Percentiles rank a stretch among this genome's conserved stretches.
phyloP scores from a whole-genome alignment of 1,284 basidiomycete species.

The Sanguinoderma infundibulare region DNA sequence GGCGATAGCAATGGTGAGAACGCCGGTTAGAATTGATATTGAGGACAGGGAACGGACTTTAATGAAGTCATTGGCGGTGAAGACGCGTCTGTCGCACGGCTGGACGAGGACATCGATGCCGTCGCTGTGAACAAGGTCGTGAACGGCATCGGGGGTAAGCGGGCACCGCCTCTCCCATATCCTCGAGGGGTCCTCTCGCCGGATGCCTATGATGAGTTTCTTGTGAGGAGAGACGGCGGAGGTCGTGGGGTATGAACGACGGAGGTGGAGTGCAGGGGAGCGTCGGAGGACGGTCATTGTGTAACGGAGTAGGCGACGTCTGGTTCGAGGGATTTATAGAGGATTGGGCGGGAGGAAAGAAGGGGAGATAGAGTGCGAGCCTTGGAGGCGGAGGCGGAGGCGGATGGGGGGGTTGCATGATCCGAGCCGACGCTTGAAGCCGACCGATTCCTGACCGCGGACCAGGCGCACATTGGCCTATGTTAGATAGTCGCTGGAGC shows the following conservation, averaged over 20 bases:
- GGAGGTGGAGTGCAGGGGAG: slow-evolving; percentile 24
- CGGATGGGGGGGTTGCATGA: slow-evolving; percentile 15
- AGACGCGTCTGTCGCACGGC: slow-evolving; percentile 77
- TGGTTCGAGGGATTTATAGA: background rate
- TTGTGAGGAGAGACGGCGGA: slow-evolving; percentile 12
- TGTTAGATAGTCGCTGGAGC: no score
- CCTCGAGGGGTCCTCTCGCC: slow-evolving; percentile 78
- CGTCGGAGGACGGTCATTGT: slow-evolving; percentile 33
- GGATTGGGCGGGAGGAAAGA: background rate
- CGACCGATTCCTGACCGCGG: no score
- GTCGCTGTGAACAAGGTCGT: slow-evolving; percentile 58
- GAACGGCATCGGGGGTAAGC: slow-evolving; percentile 76
- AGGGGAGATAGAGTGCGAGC: background rate
- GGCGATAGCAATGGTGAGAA: background rate
- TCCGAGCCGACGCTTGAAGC: slow-evolving; percentile 25
- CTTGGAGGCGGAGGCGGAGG: background rate
- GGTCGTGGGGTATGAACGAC: slow-evolving; percentile 18
- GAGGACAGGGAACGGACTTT: slow-evolving; percentile 52
- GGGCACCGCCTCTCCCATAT: slow-evolving; percentile 91
- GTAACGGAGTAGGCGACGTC: background rate
- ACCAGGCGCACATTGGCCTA: no score
- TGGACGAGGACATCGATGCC: slow-evolving; percentile 75
- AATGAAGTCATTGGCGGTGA: slow-evolving; percentile 63
- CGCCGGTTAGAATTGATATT: background rate
- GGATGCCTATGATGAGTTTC: slow-evolving; percentile 60